Percentiles rank a stretch among this genome's conserved stretches.
Conservation (phyloP, 768 basidiomycete species). For the Agrocybe chaxingu region DNA sequence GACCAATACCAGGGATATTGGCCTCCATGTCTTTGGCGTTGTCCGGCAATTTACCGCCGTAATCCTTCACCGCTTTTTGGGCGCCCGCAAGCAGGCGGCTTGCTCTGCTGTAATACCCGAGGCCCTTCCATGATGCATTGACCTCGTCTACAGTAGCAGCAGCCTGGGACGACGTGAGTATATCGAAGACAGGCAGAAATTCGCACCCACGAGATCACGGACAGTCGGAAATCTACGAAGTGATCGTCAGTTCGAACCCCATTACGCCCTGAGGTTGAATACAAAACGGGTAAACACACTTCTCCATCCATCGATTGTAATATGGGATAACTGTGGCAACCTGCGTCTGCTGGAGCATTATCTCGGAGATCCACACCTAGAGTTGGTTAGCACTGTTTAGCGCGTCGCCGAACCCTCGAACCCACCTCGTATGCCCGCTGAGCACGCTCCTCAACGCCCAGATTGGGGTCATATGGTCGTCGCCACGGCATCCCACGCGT, state of each 20-base stretch:
- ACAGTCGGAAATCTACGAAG: slow-evolving; percentile 75
- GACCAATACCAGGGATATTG: slow-evolving; percentile 82
- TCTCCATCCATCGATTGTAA: slow-evolving; percentile 84
- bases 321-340: slow-evolving; percentile 93
- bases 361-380: slow-evolving; percentile 87
- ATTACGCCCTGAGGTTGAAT: slow-evolving; percentile 4
- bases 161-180: slow-evolving; percentile 39
- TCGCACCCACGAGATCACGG: slow-evolving; percentile 56
- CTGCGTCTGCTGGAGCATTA: slow-evolving; percentile 97
- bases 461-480: slow-evolving; percentile 57
- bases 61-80: slow-evolving; percentile 66
- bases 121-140: slow-evolving; percentile 87
- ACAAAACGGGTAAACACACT: slow-evolving; percentile 38
- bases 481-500: slow-evolving; percentile 91
- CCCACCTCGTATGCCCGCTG: slow-evolving; percentile 90
- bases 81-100: slow-evolving; percentile 82
- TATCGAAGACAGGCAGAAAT: slow-evolving; percentile 10
- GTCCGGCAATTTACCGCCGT: slow-evolving; percentile 69
- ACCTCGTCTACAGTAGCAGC: slow-evolving; percentile 76
- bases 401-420: neutral
- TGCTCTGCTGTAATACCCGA: slow-evolving; percentile 89
- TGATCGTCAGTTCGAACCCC: slow-evolving; percentile 10
- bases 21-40: slow-evolving; percentile 81
- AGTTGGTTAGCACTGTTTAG: slow-evolving; percentile 2
- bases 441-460: slow-evolving; percentile 56